Base-by-base conservation (phyloP, 768 basidiomycete genomes). In the Agaricus sinodeliciosus region DNA sequence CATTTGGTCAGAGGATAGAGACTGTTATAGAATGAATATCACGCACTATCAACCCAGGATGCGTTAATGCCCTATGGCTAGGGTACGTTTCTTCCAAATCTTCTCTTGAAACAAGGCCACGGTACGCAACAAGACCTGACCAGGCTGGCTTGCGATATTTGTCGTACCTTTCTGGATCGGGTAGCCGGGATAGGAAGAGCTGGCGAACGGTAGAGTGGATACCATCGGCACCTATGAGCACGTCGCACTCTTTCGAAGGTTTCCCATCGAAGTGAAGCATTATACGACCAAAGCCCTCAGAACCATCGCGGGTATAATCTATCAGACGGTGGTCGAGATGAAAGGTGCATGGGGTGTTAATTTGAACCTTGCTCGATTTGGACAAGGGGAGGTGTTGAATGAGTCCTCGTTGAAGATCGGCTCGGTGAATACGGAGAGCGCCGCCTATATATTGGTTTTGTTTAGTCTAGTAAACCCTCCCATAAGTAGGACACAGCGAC, bases 221-320 rank as follows among this genome's bases (percentile, higher is more conserved):
- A 2, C 76, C 76, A 53, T 78, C 76, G 4, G 70, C 65, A 1
- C 71, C 75, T 7, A 77, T 57, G 31, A 78, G 61, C 8, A 77
- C 49, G 48, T 78, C 74, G 28, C 72, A 72, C 0, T 56, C 56
- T 3, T 64, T 63, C 1, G 55, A 61, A 13, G 64, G 63, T 4
- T 69, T 73, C n/a, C 77, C 69, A 0, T 62, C 51, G 49, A 77
- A 78, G 12, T 60, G 53, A 6, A 78, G 51, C 0, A 43, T 51
- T 9, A 72, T 65, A 22, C 65, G 62, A 25, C 73, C 48, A n/a
- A 35, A 16, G 25, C 25, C 43, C 11, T 25, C 43, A 6, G 25
- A 22, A 57, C 51, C 60, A 27, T 35, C 42, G 26, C 12, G 16
- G 7, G 16, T 16, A 53, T 75, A 78, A 0, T 67, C 64, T 12